Evolutionary conservation across 306 rosid genomes (phyloP), one percentile per base, ranked within the genome.

Genomic region (Dryas drummondii): DNA sequence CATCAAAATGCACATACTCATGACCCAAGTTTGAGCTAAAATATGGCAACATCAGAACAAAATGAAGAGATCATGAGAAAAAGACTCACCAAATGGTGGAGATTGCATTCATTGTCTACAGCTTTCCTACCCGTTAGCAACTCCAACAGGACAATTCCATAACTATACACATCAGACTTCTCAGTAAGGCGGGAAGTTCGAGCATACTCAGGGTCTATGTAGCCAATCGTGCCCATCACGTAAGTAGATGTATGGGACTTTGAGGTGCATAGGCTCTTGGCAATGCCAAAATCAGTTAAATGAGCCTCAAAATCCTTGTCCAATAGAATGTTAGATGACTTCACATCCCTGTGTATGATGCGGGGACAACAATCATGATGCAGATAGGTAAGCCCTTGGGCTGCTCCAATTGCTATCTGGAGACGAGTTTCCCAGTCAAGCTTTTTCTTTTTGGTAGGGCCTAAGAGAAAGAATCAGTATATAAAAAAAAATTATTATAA

Each of bases 171-270:
- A 81, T 94, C 97, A 0, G 99, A 94, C 51, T 94, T 94, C 83
- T 94, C 99, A 2, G 94, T 94, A 72, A 94, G 97, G 17, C 97
- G 91, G 7, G 97, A 90, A 52, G 99, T 94, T 58, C 96, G 83
- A 13, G 97, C 99, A 78, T 94, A 94, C 82, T 94, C 99, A 1
- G 99, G 99, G 68, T 94, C 99, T 22, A 94, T 94, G 66, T 94
- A 94, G 68, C 99, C 99, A 69, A 94, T 94, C 12, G 99, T 94
- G 80, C 99, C 99, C 90, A 92, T 86, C 63, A 94, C 70, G 68
- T 84, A 90, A 17, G 99, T 94, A 5, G 99, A 91, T 27, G 99
- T 91, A n/a, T 88, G 84, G 1, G 99, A 69, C 75, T 89, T 94
- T 37, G 97, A 68, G 76, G 87, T 69, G 84, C 92, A 87, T 9